Evolutionary conservation across 1,284 basidiomycete species (phyloP).

Genomic region (Boletellus sp.): DNA sequence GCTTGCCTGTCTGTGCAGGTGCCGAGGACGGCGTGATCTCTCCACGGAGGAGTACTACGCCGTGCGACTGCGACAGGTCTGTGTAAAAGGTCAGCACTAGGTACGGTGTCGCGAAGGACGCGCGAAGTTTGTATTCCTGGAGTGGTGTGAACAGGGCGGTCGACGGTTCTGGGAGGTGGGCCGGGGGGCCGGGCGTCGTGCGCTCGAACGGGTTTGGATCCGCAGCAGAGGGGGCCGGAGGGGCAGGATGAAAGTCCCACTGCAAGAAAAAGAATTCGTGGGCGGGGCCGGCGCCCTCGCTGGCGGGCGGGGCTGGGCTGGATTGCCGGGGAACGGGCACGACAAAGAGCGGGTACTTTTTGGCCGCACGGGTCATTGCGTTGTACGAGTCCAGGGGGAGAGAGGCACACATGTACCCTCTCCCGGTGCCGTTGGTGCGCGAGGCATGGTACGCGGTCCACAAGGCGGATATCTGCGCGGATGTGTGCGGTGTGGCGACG

Average conservation of each 20-base stretch:
- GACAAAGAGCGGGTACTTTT: conserved; percentile 73
- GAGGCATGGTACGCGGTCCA: conserved; percentile 90
- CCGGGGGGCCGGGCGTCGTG: conserved; percentile 22
- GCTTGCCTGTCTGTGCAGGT: conserved; percentile 17
- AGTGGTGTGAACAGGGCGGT: conserved; percentile 91
- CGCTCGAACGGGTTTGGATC: conserved; percentile 41
- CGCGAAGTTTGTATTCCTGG: conserved; percentile 89
- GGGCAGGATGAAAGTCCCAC: conserved; percentile 76
- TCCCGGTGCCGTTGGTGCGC: conserved; percentile 70
- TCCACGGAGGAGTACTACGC: conserved; percentile 84
- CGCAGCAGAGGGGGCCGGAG: conserved; percentile 44
- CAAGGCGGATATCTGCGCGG: conserved; percentile 70
- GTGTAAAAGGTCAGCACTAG: conserved; percentile 92
- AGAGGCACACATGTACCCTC: conserved; percentile 79
- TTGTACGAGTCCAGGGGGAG: conserved; percentile 73
- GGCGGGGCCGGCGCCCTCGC: conserved; percentile 33
- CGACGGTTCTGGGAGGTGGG: conserved; percentile 48
- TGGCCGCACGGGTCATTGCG: conserved; percentile 62
- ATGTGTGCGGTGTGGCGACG: conserved; percentile 65
- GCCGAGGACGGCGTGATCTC: conserved; percentile 77
- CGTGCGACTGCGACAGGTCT: conserved; percentile 80
- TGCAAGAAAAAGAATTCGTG: conserved; percentile 89
- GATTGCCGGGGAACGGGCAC: conserved; percentile 64
- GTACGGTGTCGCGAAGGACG: conserved; percentile 87
- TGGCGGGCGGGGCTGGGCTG: conserved; percentile 24